phyloP scores from a whole-genome alignment of 2,329 filamentous ascomycete species.

The Epichloe glyceriae region DNA sequence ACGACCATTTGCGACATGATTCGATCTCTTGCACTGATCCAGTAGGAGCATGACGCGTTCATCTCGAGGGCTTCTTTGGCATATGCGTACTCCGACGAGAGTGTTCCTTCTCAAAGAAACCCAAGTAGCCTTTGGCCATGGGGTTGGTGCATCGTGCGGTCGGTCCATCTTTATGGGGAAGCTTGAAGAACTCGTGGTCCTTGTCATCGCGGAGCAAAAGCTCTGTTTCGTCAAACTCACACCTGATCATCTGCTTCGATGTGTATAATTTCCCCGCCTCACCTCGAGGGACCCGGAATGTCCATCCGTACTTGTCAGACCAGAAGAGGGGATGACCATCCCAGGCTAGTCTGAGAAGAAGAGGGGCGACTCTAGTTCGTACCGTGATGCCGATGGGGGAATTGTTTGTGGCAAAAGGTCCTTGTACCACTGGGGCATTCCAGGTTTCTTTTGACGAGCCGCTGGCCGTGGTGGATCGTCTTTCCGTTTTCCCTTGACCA shows the following conservation, averaged over 20 bases:
- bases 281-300: conserved; percentile 58
- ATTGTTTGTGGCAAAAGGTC: conserved; percentile 59
- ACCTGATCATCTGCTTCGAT: conserved; percentile 57
- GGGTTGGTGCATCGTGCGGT: conserved; percentile 73
- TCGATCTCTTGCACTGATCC: conserved; percentile 89
- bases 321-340: conserved; percentile 80
- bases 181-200: conserved; percentile 66
- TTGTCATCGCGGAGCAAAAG: conserved; percentile 50
- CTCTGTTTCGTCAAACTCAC: conserved; percentile 70
- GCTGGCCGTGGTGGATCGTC: conserved; percentile 63
- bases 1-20: conserved; percentile 95
- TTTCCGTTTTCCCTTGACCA: conserved; percentile 87
- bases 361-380: conserved; percentile 72
- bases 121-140: conserved; percentile 78
- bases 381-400: conserved; percentile 67
- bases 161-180: conserved; percentile 93
- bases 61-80: conserved; percentile 94
- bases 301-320: conserved; percentile 91
- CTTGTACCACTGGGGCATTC: conserved; percentile 94
- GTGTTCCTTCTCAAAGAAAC: conserved; percentile 77
- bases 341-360: conserved; percentile 77
- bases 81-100: conserved; percentile 79
- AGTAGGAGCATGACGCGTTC: conserved; percentile 98
- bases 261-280: conserved; percentile 49
- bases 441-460: conserved; percentile 80